Evolutionary conservation across 352 stramenopile species (phyloP), one percentile per base, ranked within the genome.

Genomic region (Pythium myriotylum): DNA sequence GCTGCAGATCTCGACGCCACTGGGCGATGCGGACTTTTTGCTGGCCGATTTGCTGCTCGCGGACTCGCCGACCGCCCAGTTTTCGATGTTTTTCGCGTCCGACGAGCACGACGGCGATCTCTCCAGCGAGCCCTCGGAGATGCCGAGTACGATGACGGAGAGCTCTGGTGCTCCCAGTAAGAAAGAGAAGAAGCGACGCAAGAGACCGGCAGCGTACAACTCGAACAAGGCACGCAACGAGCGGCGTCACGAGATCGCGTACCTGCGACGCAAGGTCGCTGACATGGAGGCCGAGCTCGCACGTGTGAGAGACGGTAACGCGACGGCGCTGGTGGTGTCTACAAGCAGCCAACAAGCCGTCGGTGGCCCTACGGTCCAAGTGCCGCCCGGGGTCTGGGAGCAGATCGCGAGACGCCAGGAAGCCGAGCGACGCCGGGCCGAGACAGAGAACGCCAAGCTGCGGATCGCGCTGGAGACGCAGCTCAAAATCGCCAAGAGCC

Each of bases 381-480:
- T 39, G 13, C 46, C 12, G 13, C 46, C 26, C 2, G 49, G 40
- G 20, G 51, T 71, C 19, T 71, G 64, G 64, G 17, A 62, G 20
- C 17, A 54, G 42, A 59, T 71, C 33, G 64, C 64, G 1, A 22
- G 19, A 2, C 56, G 47, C 0, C 64, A 71, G 41, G 27, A 50
- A 1, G 51, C 57, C 24, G 64, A 71, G 37, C 42, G 51, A 2
- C 56, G 43, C 14, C 56, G 58, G 20, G 55, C 58, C 4, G 70
- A 84, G 54, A 62, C 57, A 2, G 75, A 87, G 55, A 85, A 87
- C 53, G 66, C 62, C 9, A 68, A 65, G 1, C 61, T 88, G 1
- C 84, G 81, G 48, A 50, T 67, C 0, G 68, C 77, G 23, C 65
- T 88, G 2, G 73, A 81, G 47, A 70, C 61, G 6, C 76, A 85